Percentiles rank a stretch among this genome's conserved stretches.
Conservation (phyloP, 2,329 filamentous ascomycete species). For the Byssoonygena ceratinophila region DNA sequence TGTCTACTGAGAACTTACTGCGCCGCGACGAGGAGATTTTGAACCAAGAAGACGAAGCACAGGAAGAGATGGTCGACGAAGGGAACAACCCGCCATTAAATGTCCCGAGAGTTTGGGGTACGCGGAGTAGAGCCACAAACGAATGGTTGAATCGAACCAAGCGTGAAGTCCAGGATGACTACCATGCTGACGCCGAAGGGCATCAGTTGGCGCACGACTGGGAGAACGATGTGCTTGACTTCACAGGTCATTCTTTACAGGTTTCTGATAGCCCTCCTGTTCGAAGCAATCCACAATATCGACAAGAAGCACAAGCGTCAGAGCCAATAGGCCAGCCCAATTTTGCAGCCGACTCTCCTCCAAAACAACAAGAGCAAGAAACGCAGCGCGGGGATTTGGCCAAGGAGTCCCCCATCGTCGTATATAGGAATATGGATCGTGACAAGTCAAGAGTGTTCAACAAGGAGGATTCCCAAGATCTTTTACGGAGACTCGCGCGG, state of each 20-base stretch:
- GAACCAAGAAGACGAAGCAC: conserved; percentile 18
- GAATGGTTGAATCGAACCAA: conserved; percentile 30
- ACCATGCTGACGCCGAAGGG: conserved; percentile 7
- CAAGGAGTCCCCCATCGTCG: background rate
- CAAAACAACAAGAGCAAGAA: background rate
- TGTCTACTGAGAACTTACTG: conserved; percentile 32
- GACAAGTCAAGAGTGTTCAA: conserved; percentile 1
- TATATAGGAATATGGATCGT: background rate
- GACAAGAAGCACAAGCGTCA: conserved; percentile 17
- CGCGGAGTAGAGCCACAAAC: conserved; percentile 24
- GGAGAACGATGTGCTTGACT: conserved; percentile 22
- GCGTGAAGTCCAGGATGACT: conserved; percentile 19
- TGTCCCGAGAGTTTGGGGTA: conserved; percentile 31
- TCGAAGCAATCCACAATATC: conserved; percentile 20
- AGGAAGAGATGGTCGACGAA: conserved; percentile 21
- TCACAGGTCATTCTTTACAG: conserved; percentile 23
- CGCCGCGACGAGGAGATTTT: conserved; percentile 24
- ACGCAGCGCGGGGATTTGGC: background rate
- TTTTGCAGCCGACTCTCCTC: background rate
- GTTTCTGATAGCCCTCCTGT: conserved; percentile 26
- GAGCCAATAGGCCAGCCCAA: background rate
- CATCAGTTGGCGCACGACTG: conserved; percentile 14
- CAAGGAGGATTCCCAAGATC: conserved; percentile 30
- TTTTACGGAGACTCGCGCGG: conserved; percentile 35
- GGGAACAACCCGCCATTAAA: conserved; percentile 27